Evolutionary conservation across 768 basidiomycete genomes (phyloP), one percentile per base, ranked within the genome.

Genomic region (Kwoniella dendrophila): DNA sequence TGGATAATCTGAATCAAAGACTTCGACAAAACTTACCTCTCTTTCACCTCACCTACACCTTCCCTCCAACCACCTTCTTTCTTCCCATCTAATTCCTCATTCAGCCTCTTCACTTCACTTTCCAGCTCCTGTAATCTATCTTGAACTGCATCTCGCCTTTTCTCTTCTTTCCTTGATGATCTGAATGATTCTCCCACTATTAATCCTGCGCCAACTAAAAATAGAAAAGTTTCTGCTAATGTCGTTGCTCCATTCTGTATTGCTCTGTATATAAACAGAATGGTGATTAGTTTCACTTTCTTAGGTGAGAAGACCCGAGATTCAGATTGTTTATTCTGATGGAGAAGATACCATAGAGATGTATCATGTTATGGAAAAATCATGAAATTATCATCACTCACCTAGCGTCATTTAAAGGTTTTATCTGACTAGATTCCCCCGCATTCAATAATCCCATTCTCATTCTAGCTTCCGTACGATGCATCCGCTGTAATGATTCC

Each of bases 381-480:
- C n/a, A 7, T 36, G 8, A 16, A 27, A 24, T 16, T 16, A 8
- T 29, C 22, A 26, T 14, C 10, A 66, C 75, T 51, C 51, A 75
- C 77, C 73, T 71, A 2, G 74, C 72, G 53, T 79, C 78, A 49
- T 79, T 79, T 41, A 79, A 44, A 18, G 78, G 78, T 52, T 77
- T 77, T 54, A 79, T 68, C 40, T 73, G 72, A 49, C 70, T 68
- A n/a, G 67, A 63, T 38, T 71, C 68, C n/a, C n/a, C n/a, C n/a
- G 64, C 70, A 51, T 77, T 77, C n/a, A 76, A 52, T 22, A 77
- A 40, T 1, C 75, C 74, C 60, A 73, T 65, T 2, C 78, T 60
- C 68, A 79, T 68, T 40, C 74, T 60, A 10, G 78, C 73, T 71
- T 79, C 78, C 18, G 70, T 70, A 22, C 76, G 59, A 55, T 79